Percentiles rank a stretch among this genome's conserved stretches.
phyloP scores from a whole-genome alignment of 2,329 filamentous ascomycete species.

The Hysterium pulicare region DNA sequence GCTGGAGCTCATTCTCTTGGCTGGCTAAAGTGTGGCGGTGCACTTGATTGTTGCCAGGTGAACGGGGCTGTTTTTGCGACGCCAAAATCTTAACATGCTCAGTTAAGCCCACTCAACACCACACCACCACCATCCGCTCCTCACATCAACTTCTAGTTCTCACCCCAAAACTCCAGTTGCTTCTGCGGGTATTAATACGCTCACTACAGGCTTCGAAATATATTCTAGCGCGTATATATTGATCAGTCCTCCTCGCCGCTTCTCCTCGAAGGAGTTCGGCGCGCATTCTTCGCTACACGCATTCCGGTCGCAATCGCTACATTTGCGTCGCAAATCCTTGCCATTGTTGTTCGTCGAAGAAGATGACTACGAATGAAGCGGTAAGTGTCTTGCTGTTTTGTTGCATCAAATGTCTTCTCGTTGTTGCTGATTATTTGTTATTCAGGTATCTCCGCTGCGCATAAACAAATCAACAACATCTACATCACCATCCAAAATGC shows the following conservation, averaged over 20 bases:
- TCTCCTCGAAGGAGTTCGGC: slow-evolving; percentile 25
- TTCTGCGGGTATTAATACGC: too few species aligned
- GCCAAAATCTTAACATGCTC: too few species aligned
- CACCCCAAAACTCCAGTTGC: too few species aligned
- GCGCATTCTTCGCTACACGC: slow-evolving; percentile 33
- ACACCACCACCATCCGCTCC: too few species aligned
- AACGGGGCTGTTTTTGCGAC: too few species aligned
- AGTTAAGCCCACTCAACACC: too few species aligned
- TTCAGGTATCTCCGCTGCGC: slow-evolving; percentile 71
- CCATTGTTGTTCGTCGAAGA: slow-evolving; percentile 10
- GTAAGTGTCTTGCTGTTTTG: slow-evolving; percentile 24
- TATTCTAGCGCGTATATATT: slow-evolving; percentile 18
- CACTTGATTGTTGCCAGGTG: too few species aligned
- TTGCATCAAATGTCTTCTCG: not conserved
- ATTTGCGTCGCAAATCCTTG: slow-evolving; percentile 17
- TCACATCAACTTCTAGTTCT: too few species aligned
- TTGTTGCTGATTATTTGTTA: slow-evolving; percentile 10
- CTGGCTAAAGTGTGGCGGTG: too few species aligned
- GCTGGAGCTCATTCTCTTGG: too few species aligned
- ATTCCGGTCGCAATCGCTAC: slow-evolving; percentile 24
- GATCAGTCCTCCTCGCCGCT: slow-evolving; percentile 11
- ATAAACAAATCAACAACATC: slow-evolving; percentile 67
- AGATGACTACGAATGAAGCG: slow-evolving; percentile 42
- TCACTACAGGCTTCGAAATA: slow-evolving; percentile 20
- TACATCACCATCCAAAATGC: slow-evolving; percentile 64